A percentile compares a stretch with the other conserved stretches of the same genome.
phyloP scores from a whole-genome alignment of 352 stramenopile species.

The Phytophthora tentaculata region DNA sequence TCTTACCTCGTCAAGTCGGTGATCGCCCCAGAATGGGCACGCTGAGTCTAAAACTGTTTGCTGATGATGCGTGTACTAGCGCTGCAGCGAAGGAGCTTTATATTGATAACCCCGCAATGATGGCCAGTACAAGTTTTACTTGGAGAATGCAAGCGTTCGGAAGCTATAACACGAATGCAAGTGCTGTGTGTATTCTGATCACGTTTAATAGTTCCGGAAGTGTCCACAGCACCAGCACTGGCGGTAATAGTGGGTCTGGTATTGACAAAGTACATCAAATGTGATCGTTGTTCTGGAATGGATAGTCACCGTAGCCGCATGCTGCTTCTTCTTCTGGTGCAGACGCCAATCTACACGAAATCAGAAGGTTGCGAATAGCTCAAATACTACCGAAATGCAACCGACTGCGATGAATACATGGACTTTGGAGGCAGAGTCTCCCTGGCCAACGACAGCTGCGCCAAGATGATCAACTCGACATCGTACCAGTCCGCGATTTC shows the following conservation, averaged over 20 bases:
- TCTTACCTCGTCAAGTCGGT: background rate
- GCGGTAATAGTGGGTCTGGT: background rate
- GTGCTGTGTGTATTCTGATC: background rate
- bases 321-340: slow-evolving; percentile 6
- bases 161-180: background rate
- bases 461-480: slow-evolving; percentile 28
- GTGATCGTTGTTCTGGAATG: background rate
- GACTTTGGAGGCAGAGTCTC: slow-evolving; percentile 11
- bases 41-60: background rate
- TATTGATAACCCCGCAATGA: background rate
- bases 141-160: background rate
- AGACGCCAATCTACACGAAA: background rate
- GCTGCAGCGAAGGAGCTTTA: background rate
- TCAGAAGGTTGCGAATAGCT: background rate
- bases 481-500: slow-evolving; percentile 27
- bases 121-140: slow-evolving; percentile 2
- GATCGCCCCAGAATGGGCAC: background rate
- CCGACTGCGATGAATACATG: slow-evolving; percentile 10
- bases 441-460: slow-evolving; percentile 12
- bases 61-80: background rate
- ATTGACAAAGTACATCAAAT: slow-evolving; percentile 2
- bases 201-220: background rate
- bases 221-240: background rate
- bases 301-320: background rate
- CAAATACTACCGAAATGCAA: background rate